Percentiles rank a stretch among this genome's conserved stretches.
phyloP scores from a whole-genome alignment of 768 basidiomycete genomes.

The Leccinum uliginosum region DNA sequence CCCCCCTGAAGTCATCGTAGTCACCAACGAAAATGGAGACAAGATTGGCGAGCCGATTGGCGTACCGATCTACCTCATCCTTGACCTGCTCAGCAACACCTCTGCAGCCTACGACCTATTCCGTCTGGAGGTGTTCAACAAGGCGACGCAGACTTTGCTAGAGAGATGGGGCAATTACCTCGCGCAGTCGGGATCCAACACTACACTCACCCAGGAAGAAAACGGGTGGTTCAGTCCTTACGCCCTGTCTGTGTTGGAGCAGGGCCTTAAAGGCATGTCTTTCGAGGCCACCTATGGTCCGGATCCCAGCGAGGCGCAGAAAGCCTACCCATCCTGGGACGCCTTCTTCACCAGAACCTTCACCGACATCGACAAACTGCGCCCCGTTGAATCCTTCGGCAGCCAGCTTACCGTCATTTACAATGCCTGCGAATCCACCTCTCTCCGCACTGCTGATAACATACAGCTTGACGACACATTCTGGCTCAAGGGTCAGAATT shows the following conservation, averaged over 20 bases:
- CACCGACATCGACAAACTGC: constrained; percentile 1
- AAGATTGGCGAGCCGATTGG: constrained; percentile 17
- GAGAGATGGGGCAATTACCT: constrained; percentile 3
- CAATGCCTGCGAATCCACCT: constrained; percentile 51
- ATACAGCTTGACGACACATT: constrained; percentile 44
- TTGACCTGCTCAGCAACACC: constrained; percentile 24
- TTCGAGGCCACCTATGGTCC: constrained; percentile 2
- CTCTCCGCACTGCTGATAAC: constrained; percentile 32
- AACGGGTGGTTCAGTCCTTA: neutral
- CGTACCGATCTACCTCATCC: constrained; percentile 12
- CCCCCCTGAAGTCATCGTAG: neutral
- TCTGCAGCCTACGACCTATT: constrained; percentile 16
- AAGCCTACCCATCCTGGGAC: constrained; percentile 36
- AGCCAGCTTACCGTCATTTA: constrained; percentile 28
- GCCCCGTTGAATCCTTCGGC: neutral
- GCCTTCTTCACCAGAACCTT: constrained; percentile 49
- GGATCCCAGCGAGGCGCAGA: neutral
- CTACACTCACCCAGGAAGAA: neutral
- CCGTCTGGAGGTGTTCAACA: constrained; percentile 5
- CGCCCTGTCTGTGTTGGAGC: neutral
- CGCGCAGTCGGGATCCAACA: constrained; percentile 1
- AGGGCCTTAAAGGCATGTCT: neutral
- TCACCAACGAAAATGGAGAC: no score
- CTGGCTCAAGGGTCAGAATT: constrained; percentile 58
- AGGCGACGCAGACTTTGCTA: neutral